Evolutionary conservation across 148 eudicot genomes (phyloP), one percentile per base, ranked within the genome.

Genomic region (Suaeda aralocaspica): DNA sequence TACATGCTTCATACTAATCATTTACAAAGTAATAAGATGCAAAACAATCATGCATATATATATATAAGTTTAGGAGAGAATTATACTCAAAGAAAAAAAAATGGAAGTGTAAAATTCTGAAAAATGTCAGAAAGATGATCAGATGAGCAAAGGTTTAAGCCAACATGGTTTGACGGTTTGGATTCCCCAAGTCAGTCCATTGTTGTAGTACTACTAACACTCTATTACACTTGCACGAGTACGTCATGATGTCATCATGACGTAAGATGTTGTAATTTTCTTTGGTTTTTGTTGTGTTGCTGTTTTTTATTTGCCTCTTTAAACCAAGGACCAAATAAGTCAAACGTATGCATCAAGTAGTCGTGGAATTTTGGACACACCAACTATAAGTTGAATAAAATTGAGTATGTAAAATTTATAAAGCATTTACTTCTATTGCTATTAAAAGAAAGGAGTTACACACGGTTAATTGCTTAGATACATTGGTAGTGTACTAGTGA

Each of bases 261-360:
- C 44, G 44, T 34, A 15, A 29, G n/a, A 29, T 13, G 0, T 22
- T 31, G 12, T 13, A 9, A 30, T 7, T 64, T 52, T 16, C 42
- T 34, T 56, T 15, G n/a, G 2, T 1, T 41, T 76, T 76, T 76
- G 79, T 76, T 56, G 15, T 70, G 9, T 70, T 76, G 79, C 66
- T 76, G 79, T 76, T 76, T 70, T n/a, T 75, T 56, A 13, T 33
- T 75, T 52, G 56, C 65, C 24, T 49, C 10, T 72, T 64, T 15
- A 28, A 28, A 1, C 21, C 5, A 34, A 55, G 46, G 15, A 9
- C 4, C 22, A 49, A 16, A 46, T 46, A 76, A 76, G 79, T 70
- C 79, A 76, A 76, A 76, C 69, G 59, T 70, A 57, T 55, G 71
- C 74, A 65, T 76, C 79, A 76, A 76, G 74, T 76, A 70, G 70